Evolutionary conservation across 768 basidiomycete genomes (phyloP).

Genomic region (Bullera alba): DNA sequence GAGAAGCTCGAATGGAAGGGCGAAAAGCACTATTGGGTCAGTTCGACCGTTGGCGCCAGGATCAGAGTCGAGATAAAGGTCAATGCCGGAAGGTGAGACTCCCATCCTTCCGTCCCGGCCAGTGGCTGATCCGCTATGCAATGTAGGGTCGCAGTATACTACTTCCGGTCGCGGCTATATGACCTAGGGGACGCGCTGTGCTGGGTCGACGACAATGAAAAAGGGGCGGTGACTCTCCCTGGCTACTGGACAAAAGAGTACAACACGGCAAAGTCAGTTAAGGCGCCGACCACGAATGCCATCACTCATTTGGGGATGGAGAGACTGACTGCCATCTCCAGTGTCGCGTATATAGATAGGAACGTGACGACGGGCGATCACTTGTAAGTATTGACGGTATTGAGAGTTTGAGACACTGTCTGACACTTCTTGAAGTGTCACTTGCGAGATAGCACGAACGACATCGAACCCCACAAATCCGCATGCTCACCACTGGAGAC

Average conservation of each 20-base stretch:
- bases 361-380: slow-evolving; percentile 44
- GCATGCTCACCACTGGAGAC: slow-evolving; percentile 36
- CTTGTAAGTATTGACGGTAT: slow-evolving; percentile 25
- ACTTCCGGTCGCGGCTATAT: slow-evolving; percentile 37
- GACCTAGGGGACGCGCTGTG: slow-evolving; percentile 38
- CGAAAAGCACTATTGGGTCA: slow-evolving; percentile 44
- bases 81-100: slow-evolving; percentile 37
- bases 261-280: slow-evolving; percentile 40
- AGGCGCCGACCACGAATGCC: background rate
- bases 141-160: slow-evolving; percentile 41
- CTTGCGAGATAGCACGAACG: slow-evolving; percentile 32
- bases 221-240: slow-evolving; percentile 28
- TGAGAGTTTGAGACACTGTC: background rate
- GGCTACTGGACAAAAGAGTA: slow-evolving; percentile 40
- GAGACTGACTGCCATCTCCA: background rate
- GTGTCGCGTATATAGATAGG: slow-evolving; percentile 44
- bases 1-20: slow-evolving; percentile 38
- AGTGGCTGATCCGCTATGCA: background rate
- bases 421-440: slow-evolving; percentile 19
- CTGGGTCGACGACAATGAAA: slow-evolving; percentile 44
- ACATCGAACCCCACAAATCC: slow-evolving; percentile 35
- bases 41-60: slow-evolving; percentile 26
- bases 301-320: background rate
- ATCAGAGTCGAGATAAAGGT: slow-evolving; percentile 44
- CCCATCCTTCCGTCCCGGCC: background rate